These are phyloP conservation scores for Curvularia verruculosa DNA, from an alignment of 2,329 filamentous ascomycete genomes.

Conservation along the genomic window DNA sequence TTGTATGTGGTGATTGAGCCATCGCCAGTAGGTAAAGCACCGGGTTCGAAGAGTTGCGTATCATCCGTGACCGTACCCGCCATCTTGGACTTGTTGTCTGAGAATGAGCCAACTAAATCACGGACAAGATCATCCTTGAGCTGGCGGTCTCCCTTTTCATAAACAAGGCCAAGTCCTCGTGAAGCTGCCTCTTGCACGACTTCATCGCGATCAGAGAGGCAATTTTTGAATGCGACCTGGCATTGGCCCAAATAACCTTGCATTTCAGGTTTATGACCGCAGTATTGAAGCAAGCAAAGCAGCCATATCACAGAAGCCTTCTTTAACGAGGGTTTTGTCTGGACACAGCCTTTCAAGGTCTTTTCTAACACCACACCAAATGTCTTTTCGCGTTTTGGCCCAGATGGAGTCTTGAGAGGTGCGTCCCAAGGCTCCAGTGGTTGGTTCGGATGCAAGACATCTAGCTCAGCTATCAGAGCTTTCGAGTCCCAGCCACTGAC, in stretches of 20 bases:
- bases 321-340: conserved; percentile 84
- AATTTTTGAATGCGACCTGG: conserved; percentile 84
- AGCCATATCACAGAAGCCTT: conserved; percentile 97
- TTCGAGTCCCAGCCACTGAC: conserved; percentile 84
- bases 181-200: conserved; percentile 96
- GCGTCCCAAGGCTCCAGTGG: conserved; percentile 40
- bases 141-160: conserved; percentile 83
- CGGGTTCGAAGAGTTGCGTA: conserved; percentile 91
- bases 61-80: conserved; percentile 82
- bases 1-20: conserved; percentile 95
- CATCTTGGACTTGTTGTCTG: conserved; percentile 70
- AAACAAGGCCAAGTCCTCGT: conserved; percentile 86
- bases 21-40: conserved; percentile 86
- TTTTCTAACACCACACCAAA: conserved; percentile 67
- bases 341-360: conserved; percentile 76
- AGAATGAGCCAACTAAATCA: conserved; percentile 88
- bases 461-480: conserved; percentile 74
- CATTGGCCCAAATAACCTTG: conserved; percentile 76
- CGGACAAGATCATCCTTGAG: conserved; percentile 83
- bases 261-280: conserved; percentile 76
- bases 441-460: conserved; percentile 67
- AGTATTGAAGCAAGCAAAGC: conserved; percentile 88
- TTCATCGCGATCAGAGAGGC: conserved; percentile 87
- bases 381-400: conserved; percentile 52
- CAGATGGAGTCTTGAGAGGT: conserved; percentile 36